A percentile compares a stretch with the other conserved stretches of the same genome.
These are phyloP conservation scores for Trichosporon inkin DNA, from an alignment of 1,284 basidiomycete genomes.

Conservation along the genomic window DNA sequence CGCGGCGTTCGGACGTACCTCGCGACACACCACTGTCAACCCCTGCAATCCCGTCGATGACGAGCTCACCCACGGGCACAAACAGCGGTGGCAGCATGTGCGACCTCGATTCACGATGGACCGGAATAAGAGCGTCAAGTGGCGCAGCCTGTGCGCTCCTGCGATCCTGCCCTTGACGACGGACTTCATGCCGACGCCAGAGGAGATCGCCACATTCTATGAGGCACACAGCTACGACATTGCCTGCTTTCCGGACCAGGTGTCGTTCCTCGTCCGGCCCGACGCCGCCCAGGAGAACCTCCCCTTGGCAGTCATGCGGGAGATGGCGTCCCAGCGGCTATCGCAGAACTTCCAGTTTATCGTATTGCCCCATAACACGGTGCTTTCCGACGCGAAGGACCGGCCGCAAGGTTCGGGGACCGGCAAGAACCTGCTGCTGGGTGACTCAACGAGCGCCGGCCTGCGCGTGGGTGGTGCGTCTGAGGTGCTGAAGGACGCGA, in stretches of 20 bases:
- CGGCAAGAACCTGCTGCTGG: conserved; percentile 59
- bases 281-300: conserved; percentile 54
- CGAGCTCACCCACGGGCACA: conserved; percentile 54
- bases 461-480: conserved; percentile 63
- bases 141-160: conserved; percentile 78
- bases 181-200: conserved; percentile 74
- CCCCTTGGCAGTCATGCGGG: conserved; percentile 82
- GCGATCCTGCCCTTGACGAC: conserved; percentile 87
- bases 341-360: conserved; percentile 95
- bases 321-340: conserved; percentile 87
- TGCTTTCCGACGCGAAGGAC: conserved; percentile 18
- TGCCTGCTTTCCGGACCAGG: conserved; percentile 47
- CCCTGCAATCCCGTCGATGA: conserved; percentile 44
- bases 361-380: conserved; percentile 49
- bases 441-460: conserved; percentile 55
- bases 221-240: conserved; percentile 61
- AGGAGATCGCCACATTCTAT: conserved; percentile 72
- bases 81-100: conserved; percentile 81
- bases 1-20: conserved; percentile 33
- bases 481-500: conserved; percentile 63
- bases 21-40: conserved; percentile 45
- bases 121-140: conserved; percentile 80
- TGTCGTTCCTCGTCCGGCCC: conserved; percentile 61
- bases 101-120: conserved; percentile 65
- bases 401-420: background rate